Conservation (phyloP, 331 rosid species). For the Malus hybrid region DNA sequence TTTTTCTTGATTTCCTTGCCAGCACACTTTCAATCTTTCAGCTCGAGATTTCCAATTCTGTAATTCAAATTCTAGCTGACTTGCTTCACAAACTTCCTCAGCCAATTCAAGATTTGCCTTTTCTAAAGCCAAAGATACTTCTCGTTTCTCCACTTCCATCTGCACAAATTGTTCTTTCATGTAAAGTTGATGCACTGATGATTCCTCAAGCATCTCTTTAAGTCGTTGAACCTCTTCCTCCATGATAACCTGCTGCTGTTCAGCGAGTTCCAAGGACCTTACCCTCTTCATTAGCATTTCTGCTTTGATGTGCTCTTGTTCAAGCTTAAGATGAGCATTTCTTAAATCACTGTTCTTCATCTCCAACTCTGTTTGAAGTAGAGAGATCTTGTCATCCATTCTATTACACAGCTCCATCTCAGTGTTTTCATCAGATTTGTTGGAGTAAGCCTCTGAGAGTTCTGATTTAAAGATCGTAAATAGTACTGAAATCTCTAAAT, state of each 20-base stretch:
- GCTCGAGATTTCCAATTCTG: conserved; percentile 34
- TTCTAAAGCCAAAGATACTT: conserved; percentile 27
- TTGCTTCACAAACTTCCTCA: conserved; percentile 28
- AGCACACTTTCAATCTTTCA: conserved; percentile 21
- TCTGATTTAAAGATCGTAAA: conserved; percentile 42
- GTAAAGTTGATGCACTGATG: conserved; percentile 24
- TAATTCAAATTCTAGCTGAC: conserved; percentile 26
- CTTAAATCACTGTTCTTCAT: conserved; percentile 16
- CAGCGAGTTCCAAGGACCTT: conserved; percentile 17
- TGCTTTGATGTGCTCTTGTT: conserved; percentile 1
- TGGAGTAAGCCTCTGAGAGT: conserved; percentile 38
- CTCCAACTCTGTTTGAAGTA: conserved; percentile 20
- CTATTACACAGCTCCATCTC: conserved; percentile 12
- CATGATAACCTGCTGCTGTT: conserved; percentile 2
- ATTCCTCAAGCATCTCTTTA: conserved; percentile 38
- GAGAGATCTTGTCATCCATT: conserved; percentile 18
- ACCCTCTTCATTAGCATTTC: conserved; percentile 10
- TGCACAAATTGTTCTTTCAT: conserved; percentile 33
- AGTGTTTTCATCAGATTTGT: conserved; percentile 17
- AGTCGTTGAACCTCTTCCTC: conserved; percentile 38
- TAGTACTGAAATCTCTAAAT: conserved; percentile 35
- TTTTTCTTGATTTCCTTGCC: conserved; percentile 36
- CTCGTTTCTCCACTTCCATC: conserved; percentile 35
- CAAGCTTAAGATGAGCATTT: conserved; percentile 9
- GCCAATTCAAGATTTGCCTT: conserved; percentile 31